A percentile compares a stretch with the other conserved stretches of the same genome.
phyloP scores from a whole-genome alignment of 225 moss, liverwort and hornwort genomes.

The Straminergon stramineum region DNA sequence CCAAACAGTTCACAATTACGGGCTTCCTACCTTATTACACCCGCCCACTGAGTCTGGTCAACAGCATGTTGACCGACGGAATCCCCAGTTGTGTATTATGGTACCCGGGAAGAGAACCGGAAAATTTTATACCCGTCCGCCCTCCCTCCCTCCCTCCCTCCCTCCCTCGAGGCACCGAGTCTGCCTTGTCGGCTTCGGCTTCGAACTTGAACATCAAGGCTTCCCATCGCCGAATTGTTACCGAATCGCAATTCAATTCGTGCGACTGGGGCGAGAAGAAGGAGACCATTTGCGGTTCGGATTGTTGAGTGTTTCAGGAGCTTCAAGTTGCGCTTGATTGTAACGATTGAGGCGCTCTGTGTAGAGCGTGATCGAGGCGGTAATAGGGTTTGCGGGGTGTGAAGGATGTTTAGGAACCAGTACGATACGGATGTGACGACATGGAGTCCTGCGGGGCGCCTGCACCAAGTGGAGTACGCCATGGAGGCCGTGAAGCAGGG shows the following conservation, averaged over 20 bases:
- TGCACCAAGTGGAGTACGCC: conserved; percentile 97
- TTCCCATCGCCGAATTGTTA: not conserved
- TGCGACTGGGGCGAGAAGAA: not conserved
- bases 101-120: not conserved
- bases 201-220: not conserved
- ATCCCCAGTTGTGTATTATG: not conserved
- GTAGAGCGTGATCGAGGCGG: not conserved
- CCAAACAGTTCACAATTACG: no score
- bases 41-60: not conserved
- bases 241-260: not conserved
- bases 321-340: not conserved
- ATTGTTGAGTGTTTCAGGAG: not conserved
- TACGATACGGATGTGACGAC: conserved; percentile 97
- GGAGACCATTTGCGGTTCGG: not conserved
- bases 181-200: not conserved
- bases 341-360: not conserved
- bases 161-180: not conserved
- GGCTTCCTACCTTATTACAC: no score
- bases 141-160: not conserved
- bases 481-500: conserved; percentile 99
- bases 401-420: conserved; percentile 89
- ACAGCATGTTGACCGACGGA: not conserved
- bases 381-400: conserved; percentile 1
- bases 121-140: not conserved
- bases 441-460: conserved; percentile 94